These are phyloP conservation scores for Hypoxylon rubiginosum DNA, from an alignment of 2,329 filamentous ascomycete genomes.

Conservation along the genomic window DNA sequence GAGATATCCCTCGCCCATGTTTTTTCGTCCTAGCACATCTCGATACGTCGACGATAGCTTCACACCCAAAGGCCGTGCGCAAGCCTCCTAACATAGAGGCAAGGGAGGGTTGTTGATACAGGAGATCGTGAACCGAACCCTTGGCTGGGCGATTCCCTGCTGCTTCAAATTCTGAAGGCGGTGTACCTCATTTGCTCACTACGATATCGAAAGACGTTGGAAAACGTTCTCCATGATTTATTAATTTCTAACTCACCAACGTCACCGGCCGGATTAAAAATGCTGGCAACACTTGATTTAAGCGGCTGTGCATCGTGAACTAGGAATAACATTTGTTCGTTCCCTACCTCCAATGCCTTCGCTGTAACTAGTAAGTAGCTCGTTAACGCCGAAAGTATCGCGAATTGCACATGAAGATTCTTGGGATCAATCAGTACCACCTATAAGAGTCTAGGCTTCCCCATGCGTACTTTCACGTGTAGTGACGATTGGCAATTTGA, in stretches of 20 bases:
- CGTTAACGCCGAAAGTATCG: neutral
- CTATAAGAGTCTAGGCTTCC: neutral
- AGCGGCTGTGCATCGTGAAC: neutral
- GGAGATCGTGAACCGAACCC: slow-evolving; percentile 13
- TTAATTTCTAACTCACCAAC: neutral
- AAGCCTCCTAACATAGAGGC: neutral
- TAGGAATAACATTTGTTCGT: neutral
- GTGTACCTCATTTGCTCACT: neutral
- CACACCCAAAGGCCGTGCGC: slow-evolving; percentile 22
- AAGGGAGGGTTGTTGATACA: neutral
- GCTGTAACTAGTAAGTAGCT: neutral
- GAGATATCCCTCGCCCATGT: slow-evolving; percentile 32
- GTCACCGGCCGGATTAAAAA: neutral
- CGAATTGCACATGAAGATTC: neutral
- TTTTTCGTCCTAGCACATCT: slow-evolving; percentile 11
- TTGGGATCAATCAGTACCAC: neutral
- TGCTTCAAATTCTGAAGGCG: slow-evolving; percentile 1
- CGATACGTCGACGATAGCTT: slow-evolving; percentile 25
- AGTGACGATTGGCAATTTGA: slow-evolving; percentile 20
- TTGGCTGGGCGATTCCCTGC: neutral
- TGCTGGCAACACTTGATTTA: neutral
- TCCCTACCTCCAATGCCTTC: neutral
- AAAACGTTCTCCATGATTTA: neutral
- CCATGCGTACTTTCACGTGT: slow-evolving; percentile 25
- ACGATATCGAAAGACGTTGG: neutral